phyloP scores from a whole-genome alignment of 768 basidiomycete genomes.

The Scleroderma bovista region DNA sequence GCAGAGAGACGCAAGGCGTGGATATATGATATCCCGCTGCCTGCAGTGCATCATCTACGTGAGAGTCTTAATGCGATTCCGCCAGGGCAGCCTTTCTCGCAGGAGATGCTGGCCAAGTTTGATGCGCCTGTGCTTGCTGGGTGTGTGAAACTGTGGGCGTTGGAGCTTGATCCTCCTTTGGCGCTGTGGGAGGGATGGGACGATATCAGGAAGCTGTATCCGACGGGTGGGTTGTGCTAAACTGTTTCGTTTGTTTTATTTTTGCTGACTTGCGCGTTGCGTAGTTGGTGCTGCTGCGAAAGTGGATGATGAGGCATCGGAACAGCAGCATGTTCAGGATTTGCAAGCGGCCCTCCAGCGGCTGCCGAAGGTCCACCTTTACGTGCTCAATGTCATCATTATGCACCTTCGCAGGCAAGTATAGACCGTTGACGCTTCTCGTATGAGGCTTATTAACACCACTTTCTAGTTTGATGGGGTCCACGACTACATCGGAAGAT shows the following conservation, averaged over 20 bases:
- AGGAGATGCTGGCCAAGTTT: conserved; percentile 61
- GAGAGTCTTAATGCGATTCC: conserved; percentile 77
- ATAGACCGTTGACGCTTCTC: background rate
- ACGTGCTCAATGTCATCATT: conserved; percentile 73
- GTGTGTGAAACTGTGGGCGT: conserved; percentile 79
- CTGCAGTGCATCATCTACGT: conserved; percentile 78
- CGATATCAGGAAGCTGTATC: conserved; percentile 84
- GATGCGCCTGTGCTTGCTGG: conserved; percentile 86
- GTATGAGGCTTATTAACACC: background rate
- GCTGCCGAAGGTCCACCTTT: conserved; percentile 73
- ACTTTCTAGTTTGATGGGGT: conserved; percentile 54
- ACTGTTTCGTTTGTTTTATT: background rate
- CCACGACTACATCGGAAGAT: conserved; percentile 63
- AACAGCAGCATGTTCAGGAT: conserved; percentile 59
- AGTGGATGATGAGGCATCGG: conserved; percentile 45
- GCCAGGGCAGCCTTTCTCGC: conserved; percentile 38
- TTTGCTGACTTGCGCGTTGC: background rate
- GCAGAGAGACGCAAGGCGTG: conserved; percentile 83
- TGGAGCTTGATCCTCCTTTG: conserved; percentile 89
- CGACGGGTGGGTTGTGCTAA: conserved; percentile 38
- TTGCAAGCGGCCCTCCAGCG: conserved; percentile 58
- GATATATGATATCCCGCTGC: conserved; percentile 92
- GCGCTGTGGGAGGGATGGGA: conserved; percentile 89
- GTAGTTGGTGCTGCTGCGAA: conserved; percentile 51
- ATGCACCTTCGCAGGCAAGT: conserved; percentile 70